Conservation (phyloP, 768 basidiomycete genomes). For the Mycena filopes region DNA sequence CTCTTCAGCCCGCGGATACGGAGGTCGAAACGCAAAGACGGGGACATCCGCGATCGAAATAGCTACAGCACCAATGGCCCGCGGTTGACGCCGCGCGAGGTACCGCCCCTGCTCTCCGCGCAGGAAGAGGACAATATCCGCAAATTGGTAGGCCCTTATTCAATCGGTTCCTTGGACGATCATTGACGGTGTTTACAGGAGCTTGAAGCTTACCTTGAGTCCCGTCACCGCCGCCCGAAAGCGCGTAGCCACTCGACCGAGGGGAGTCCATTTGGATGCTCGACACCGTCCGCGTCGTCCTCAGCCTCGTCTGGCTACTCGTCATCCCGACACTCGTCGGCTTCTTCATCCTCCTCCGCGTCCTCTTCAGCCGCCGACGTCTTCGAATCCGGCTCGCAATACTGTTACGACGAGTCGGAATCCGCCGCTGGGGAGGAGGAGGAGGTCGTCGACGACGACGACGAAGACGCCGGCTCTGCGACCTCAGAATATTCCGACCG, state of each 20-base stretch:
- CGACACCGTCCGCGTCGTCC: neutral
- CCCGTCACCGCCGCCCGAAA: neutral
- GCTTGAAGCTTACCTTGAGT: neutral
- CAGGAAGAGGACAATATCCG: constrained; percentile 4
- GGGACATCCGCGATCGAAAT: too few relatives aligned
- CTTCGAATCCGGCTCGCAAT: neutral
- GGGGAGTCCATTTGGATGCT: neutral
- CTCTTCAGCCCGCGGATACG: neutral
- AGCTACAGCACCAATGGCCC: too few relatives aligned
- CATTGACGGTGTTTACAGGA: neutral
- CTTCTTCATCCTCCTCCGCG: neutral
- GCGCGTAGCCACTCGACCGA: neutral
- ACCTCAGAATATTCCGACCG: neutral
- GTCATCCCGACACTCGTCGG: neutral
- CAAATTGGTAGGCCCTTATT: neutral
- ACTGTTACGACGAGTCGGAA: too few relatives aligned
- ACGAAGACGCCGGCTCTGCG: neutral
- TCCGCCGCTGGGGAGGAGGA: too few relatives aligned
- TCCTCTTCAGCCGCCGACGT: neutral
- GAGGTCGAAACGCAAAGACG: too few relatives aligned
- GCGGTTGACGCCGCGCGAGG: neutral
- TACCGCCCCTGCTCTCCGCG: neutral
- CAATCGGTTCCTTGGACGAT: too few relatives aligned
- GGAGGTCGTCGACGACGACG: neutral
- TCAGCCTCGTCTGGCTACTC: neutral